Conservation (phyloP, 2,329 filamentous ascomycete genomes). For the Macroventuria anomochaeta region DNA sequence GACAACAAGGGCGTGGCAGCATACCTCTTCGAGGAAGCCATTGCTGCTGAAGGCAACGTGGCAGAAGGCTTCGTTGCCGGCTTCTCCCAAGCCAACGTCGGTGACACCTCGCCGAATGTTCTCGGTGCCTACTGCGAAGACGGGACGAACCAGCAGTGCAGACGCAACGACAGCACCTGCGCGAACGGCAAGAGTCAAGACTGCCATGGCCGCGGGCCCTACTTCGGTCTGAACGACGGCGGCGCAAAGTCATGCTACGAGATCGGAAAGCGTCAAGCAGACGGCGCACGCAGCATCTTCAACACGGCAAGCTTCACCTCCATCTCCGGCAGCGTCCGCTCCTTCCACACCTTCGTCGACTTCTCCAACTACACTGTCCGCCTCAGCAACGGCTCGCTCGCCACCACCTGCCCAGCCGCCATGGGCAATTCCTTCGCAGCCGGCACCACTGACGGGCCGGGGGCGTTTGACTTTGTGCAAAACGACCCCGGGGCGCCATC, state of each 20-base stretch:
- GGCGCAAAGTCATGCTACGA: constrained; percentile 76
- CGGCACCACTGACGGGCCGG: constrained; percentile 89
- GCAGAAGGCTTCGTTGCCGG: constrained; percentile 81
- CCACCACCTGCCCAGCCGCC: constrained; percentile 81
- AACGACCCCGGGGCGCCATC: constrained; percentile 76
- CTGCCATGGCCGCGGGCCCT: constrained; percentile 77
- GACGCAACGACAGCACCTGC: constrained; percentile 84
- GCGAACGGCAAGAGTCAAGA: constrained; percentile 68
- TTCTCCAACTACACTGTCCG: constrained; percentile 77
- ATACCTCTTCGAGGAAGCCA: constrained; percentile 78
- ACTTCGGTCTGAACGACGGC: constrained; percentile 68
- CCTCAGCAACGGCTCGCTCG: constrained; percentile 73
- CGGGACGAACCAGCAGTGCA: constrained; percentile 70
- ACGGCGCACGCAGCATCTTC: constrained; percentile 66
- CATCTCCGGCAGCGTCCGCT: constrained; percentile 71
- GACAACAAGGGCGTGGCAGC: constrained; percentile 97
- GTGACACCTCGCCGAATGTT: constrained; percentile 88
- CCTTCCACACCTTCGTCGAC: constrained; percentile 85
- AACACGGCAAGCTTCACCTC: constrained; percentile 58
- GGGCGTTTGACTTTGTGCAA: constrained; percentile 92
- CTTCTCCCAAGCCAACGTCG: constrained; percentile 90
- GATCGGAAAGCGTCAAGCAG: constrained; percentile 75
- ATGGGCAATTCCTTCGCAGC: constrained; percentile 92
- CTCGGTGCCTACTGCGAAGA: constrained; percentile 90
- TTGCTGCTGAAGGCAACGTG: constrained; percentile 52